Evolutionary conservation across 202 grass and related monocot species (phyloP).

Genomic region (Carex arenaria): DNA sequence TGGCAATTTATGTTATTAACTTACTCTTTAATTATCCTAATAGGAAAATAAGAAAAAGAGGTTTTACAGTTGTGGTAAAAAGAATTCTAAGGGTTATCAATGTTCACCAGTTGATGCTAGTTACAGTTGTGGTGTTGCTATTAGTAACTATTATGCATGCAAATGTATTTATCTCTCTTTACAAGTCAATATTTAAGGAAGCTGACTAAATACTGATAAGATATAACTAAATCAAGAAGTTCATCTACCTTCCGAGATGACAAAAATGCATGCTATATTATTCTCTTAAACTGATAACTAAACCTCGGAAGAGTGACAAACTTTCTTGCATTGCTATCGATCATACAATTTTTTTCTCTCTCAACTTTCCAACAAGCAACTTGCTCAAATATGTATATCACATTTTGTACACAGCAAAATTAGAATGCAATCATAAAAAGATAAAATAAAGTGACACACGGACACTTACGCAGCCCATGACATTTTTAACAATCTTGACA

Average conservation of each 20-base stretch:
- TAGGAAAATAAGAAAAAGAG: not conserved
- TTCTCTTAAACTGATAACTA: not conserved
- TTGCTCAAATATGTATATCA: no score
- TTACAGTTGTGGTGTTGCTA: not conserved
- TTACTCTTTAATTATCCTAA: not conserved
- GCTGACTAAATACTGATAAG: not conserved
- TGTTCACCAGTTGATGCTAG: not conserved
- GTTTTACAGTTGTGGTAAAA: not conserved
- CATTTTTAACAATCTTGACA: conserved; percentile 70
- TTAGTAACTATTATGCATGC: not conserved
- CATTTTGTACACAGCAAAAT: no score
- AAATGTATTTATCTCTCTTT: not conserved
- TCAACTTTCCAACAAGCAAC: no score
- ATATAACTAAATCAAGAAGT: not conserved
- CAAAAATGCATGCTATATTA: not conserved
- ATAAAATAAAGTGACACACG: not conserved
- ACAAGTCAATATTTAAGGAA: not conserved
- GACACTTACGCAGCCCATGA: conserved; percentile 70
- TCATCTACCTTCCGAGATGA: not conserved
- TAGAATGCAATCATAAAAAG: no score
- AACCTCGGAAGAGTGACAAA: no score
- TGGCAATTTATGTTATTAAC: not conserved
- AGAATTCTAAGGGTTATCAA: not conserved
- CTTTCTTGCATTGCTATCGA: no score
- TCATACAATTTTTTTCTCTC: no score